Evolutionary conservation across 495 filamentous ascomycete species (phyloP), one percentile per base, ranked within the genome.

Genomic region (Xylaria palmicola): DNA sequence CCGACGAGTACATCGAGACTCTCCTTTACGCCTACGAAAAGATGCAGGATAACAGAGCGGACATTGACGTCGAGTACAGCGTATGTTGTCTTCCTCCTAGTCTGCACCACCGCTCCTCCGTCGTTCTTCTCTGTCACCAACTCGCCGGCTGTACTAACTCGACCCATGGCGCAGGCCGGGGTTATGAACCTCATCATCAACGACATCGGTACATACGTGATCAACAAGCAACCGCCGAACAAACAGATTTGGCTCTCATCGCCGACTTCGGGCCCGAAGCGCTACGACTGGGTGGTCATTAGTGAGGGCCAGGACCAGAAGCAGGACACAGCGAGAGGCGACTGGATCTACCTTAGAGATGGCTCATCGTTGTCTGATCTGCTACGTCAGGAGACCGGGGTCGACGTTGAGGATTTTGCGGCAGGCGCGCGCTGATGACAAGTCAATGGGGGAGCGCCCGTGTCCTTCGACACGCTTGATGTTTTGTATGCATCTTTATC

Each of bases 191-290:
- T 98, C 60, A 75, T 72, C 20, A 75, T 89, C 40, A 77, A 81
- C 0, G 75, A 82, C 0, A 69, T 83, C 12, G 93, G 93, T 49
- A 92, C 85, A 22, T 98, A 92, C 65, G 88, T 98, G 2, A 80
- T 98, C 70, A 98, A 98, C 83, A 98, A 98, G 77, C 94, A 98
- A 73, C 94, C 94, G 0, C 91, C 92, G 19, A 98, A 96, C 80
- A 91, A 88, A 77, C 94, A 98, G 73, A 93, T 98, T 68, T 98
- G 95, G 94, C 85, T 98, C 26, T 92, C 90, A 34, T 96, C 92
- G 19, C 94, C 94, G 5, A 80, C 89, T 45, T 89, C 89, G n/a
- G 94, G 94, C 0, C 95, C 95, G 1, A 97, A 96, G 74, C 85
- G 91, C 49, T 98, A 87, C 75, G 91, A 97, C 68, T 98, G 89